A percentile compares a stretch with the other conserved stretches of the same genome.
These are phyloP conservation scores for Solanum medicagineum DNA, from an alignment of 257 asterid genomes.

Conservation along the genomic window DNA sequence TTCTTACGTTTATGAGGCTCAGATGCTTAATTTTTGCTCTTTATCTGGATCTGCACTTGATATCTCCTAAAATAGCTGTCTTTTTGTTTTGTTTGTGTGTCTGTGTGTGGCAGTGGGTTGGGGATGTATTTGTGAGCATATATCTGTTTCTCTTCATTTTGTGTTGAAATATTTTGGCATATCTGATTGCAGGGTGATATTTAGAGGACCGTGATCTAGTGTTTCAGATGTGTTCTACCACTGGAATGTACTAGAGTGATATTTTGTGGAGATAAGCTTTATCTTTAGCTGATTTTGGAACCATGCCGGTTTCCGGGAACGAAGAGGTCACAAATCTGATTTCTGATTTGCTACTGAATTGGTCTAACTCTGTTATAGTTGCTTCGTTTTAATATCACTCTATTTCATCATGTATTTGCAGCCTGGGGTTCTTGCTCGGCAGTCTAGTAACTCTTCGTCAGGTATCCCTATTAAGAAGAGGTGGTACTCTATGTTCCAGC, in stretches of 20 bases:
- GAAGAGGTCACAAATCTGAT: slow-evolving; percentile 1
- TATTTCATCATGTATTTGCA: slow-evolving; percentile 15
- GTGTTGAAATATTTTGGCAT: not conserved
- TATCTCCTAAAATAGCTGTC: not conserved
- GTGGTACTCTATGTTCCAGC: slow-evolving; percentile 36
- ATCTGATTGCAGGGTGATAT: not conserved
- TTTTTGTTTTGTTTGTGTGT: not conserved
- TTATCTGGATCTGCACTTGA: not conserved
- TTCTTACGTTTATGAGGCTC: not conserved
- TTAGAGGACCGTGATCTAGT: not conserved
- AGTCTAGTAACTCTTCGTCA: slow-evolving; percentile 29
- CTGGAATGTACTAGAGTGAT: not conserved
- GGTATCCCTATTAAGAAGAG: slow-evolving; percentile 83
- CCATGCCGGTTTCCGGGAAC: slow-evolving; percentile 5
- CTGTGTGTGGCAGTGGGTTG: not conserved
- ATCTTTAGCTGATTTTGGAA: not conserved
- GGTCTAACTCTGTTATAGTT: not conserved
- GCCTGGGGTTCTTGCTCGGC: slow-evolving; percentile 38
- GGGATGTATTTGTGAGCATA: not conserved
- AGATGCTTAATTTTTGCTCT: not conserved
- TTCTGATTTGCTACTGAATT: not conserved
- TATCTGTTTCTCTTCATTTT: not conserved
- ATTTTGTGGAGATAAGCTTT: not conserved
- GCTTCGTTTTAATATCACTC: not conserved
- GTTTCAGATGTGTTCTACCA: slow-evolving; percentile 4